Base-by-base conservation (phyloP, 306 rosid species). In the Vicia sativa region DNA sequence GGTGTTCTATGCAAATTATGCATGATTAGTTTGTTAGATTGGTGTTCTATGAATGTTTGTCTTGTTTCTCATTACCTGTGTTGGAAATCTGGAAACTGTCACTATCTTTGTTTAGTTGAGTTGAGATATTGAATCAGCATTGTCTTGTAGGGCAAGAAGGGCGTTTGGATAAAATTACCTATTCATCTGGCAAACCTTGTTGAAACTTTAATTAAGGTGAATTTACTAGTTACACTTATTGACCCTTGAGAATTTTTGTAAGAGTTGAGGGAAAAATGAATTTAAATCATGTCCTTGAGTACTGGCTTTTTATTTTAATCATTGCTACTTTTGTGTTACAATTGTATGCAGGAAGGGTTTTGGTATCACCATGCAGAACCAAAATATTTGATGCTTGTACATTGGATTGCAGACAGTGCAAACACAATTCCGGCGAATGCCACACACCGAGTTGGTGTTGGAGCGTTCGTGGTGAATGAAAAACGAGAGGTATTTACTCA, bases 281-380 rank as follows among this genome's bases (percentile, higher is more conserved):
- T 43, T 66, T 56, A 64, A 57, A 29, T 21, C 4, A 10, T 18
- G 35, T 44, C 45, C 38, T 19, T 67, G 23, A 49, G 54, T 37
- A 12, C 53, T 1, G 19, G 11, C 43, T 18, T 79, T 56, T 5
- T 16, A 18, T 64, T 11, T 70, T 8, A 53, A 77, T 19, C 21
- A 11, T 43, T 44, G 11, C 14, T 69, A 16, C 55, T 49, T 50
- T 9, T 39, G 21, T 41, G 67, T 62, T 18, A 71, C 52, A 62
- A 35, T 12, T 64, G 13, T 39, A 35, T 68, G 70, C 81, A 89
- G 98, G 88, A 90, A 72, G 96, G 96, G 12, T 92, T 92, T 70
- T 85, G 87, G 91, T 90, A 81, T 73, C 96, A 92, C 81, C 96
- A 92, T 61, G 98, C 97, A 1, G 97, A 90, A 82, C 87, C 96